phyloP scores from a whole-genome alignment of 495 filamentous ascomycete species.

The Amniculicola lignicola region DNA sequence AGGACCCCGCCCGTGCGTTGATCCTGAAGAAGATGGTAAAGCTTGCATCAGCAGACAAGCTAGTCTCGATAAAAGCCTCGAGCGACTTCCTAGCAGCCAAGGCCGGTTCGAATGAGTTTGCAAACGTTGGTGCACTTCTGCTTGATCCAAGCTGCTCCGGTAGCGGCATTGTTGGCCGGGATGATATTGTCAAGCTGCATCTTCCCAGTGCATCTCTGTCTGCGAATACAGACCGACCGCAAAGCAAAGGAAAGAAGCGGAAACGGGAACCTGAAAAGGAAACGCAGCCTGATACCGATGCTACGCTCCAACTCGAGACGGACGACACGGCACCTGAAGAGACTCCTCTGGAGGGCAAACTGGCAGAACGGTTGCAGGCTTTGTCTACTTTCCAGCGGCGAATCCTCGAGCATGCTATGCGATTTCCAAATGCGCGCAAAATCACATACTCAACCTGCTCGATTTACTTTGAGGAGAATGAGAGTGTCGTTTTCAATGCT shows the following conservation, averaged over 20 bases:
- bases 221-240: not conserved
- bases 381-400: constrained; percentile 42
- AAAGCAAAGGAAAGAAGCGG: constrained; percentile 45
- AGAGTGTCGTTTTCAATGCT: constrained; percentile 71
- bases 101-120: constrained; percentile 53
- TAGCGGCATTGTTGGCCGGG: constrained; percentile 85
- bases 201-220: constrained; percentile 39
- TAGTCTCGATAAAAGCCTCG: constrained; percentile 63
- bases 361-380: constrained; percentile 56
- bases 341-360: constrained; percentile 7
- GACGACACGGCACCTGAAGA: constrained; percentile 43
- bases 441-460: constrained; percentile 95
- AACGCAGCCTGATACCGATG: not conserved
- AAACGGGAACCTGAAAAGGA: constrained; percentile 6
- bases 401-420: constrained; percentile 57
- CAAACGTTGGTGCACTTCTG: constrained; percentile 66
- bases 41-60: constrained; percentile 62
- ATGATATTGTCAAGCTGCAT: constrained; percentile 64
- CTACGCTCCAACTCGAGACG: constrained; percentile 45
- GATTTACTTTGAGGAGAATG: constrained; percentile 80
- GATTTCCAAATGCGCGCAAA: constrained; percentile 69
- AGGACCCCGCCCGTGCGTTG: constrained; percentile 60
- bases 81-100: constrained; percentile 77
- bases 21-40: constrained; percentile 80
- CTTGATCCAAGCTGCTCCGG: constrained; percentile 94